Evolutionary conservation across 768 basidiomycete species (phyloP), one percentile per base, ranked within the genome.

Genomic region (Leccinum fibrillosum): DNA sequence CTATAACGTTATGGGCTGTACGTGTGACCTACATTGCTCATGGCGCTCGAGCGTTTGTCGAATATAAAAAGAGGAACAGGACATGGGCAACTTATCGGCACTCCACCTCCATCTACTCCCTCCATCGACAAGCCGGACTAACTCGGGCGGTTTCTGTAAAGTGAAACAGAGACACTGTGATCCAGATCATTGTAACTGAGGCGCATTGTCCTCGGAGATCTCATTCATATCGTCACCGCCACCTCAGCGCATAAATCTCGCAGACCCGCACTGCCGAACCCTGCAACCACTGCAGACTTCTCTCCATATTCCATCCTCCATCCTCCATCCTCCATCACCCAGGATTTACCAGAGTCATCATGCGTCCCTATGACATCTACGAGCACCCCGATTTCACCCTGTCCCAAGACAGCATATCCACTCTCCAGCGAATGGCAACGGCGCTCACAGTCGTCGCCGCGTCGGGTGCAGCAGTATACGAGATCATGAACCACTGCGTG

Each of bases 351-450:
- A 32, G 32, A 32, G 11, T 32, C 61, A 35, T 30, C 62, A 73
- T 73, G 72, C 72, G 72, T 19, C 64, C 71, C 49, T 73, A 73
- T 60, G 62, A 68, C 62, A 70, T 69, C 59, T 72, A 72, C 51
- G 70, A 72, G 37, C 72, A 74, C 60, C 70, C 70, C 37, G 72
- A 73, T 2, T 72, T 72, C 47, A 62, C 72, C 0, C 52, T 74
- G 23, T 72, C 70, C 9, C 17, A 55, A 21, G 70, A 69, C 12
- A 63, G 65, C 21, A 47, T 67, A 52, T 49, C 59, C 30, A 65
- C 64, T 1, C 56, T 73, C 1, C 71, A 57, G 23, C 67, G 64
- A 7, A 49, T 74, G 21, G 71, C 66, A 30, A 57, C 71, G 1
- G 54, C 70, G 2, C 21, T 73, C 37, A 69, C 72, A 15, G 58